Evolutionary conservation across 2,329 filamentous ascomycete species (phyloP).

Genomic region (Cyclaneusma minus): DNA sequence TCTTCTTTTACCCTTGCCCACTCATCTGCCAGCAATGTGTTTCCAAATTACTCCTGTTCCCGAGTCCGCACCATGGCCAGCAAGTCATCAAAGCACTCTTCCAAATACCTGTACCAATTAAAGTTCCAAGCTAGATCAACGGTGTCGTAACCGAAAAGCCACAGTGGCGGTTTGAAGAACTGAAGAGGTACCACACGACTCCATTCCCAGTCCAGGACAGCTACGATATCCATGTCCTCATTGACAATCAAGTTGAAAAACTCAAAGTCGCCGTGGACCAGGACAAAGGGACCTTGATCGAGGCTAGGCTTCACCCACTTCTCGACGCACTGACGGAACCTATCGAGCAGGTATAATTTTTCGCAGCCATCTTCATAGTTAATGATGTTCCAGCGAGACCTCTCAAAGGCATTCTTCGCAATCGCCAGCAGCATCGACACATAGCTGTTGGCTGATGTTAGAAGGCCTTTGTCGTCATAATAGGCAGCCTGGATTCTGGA

Average conservation of each 20-base stretch:
- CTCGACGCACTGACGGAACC: slow-evolving; percentile 9
- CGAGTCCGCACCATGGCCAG: slow-evolving; percentile 5
- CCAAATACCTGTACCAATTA: slow-evolving; percentile 5
- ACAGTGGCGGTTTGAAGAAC: slow-evolving; percentile 14
- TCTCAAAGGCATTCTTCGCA: slow-evolving; percentile 13
- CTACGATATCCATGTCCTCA: slow-evolving; percentile 10
- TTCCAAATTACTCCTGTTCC: slow-evolving; percentile 8
- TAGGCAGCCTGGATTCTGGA: slow-evolving; percentile 7
- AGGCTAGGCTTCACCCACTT: slow-evolving; percentile 5
- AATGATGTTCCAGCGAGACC: slow-evolving; percentile 7
- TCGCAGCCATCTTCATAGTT: slow-evolving; percentile 10
- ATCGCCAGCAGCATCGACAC: slow-evolving; percentile 12
- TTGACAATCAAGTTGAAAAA: slow-evolving; percentile 9
- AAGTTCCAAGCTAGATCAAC: slow-evolving; percentile 4
- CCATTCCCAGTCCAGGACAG: slow-evolving; percentile 16
- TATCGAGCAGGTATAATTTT: slow-evolving; percentile 11
- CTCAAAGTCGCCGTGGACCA: slow-evolving; percentile 14
- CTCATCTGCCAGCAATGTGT: slow-evolving; percentile 8
- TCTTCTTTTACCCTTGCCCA: slow-evolving; percentile 8
- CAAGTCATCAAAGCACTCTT: slow-evolving; percentile 7
- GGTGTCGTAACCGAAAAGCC: slow-evolving; percentile 7
- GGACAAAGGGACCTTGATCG: slow-evolving; percentile 11
- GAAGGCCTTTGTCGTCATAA: slow-evolving; percentile 2
- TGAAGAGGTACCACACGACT: slow-evolving; percentile 12
- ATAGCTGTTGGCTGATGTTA: slow-evolving; percentile 12